Base-by-base conservation (phyloP, 768 basidiomycete genomes). In the Lactarius indigo region DNA sequence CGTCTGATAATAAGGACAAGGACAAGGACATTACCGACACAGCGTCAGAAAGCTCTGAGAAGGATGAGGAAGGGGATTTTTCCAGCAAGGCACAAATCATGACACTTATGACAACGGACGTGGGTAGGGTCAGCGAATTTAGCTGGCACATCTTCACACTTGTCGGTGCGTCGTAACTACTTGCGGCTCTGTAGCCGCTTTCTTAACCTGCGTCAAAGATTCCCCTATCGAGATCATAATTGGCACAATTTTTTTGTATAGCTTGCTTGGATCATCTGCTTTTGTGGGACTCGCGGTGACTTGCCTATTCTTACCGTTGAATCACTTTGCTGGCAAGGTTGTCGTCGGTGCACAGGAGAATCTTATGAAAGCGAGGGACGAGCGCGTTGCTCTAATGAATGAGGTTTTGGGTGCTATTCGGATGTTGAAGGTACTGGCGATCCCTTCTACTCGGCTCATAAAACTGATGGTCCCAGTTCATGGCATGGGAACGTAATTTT, bases 61-160 rank as follows among this genome's bases (percentile, higher is more conserved):
- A 88, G 73, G 76, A 77, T 35, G 71, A 76, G 1, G 80, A 82
- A 35, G 81, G 78, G n/a, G 83, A 81, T 18, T 84, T 85, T 68
- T 80, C 79, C 31, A 83, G 81, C 64, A 86, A 86, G 72, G 79
- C 81, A n/a, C 84, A 96, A 78, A 87, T 97, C 72, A 95, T 96
- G 94, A 96, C 92, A 2, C 83, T 96, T 33, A 95, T 96, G 91
- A 96, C 94, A 7, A 94, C 93, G 6, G 94, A 97, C 70, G 92
- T 95, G 33, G 93, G 96, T 75, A 84, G 94, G 63, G 88, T 96
- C 68, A 87, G 89, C 75, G 92, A 96, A 59, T 92, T 96, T 72
- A 78, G 87, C 1, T 91, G 87, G 86, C 89, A 93, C 74, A 70
- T 89, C 60, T 92, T 90, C 73, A 79, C 88, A 1, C 82, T 93